A percentile compares a stretch with the other conserved stretches of the same genome.
These are phyloP conservation scores for Ceratobasidium sp. DNA, from an alignment of 1,284 basidiomycete species.

Conservation along the genomic window DNA sequence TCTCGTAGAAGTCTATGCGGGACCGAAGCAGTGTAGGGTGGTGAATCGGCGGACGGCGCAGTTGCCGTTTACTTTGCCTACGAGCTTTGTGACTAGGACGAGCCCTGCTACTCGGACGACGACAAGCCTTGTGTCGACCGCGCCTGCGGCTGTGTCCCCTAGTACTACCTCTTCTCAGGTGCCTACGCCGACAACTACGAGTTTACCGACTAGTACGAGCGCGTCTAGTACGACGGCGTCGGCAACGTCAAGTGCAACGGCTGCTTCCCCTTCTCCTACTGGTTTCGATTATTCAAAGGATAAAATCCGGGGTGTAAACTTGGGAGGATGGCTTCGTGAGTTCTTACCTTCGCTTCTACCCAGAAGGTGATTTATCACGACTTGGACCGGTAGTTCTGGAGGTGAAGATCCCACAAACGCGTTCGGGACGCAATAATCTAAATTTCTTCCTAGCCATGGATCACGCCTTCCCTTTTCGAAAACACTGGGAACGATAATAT, in stretches of 20 bases:
- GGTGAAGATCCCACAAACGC: background rate
- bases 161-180: background rate
- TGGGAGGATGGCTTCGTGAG: conserved; percentile 32
- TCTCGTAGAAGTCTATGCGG: background rate
- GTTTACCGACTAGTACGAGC: background rate
- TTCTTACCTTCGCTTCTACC: background rate
- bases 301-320: conserved; percentile 30
- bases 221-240: background rate
- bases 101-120: background rate
- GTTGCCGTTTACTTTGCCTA: background rate
- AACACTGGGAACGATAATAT: conserved; percentile 69
- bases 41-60: conserved; percentile 15
- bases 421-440: background rate
- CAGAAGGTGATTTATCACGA: background rate
- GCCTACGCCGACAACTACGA: background rate
- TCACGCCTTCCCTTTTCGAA: conserved; percentile 76
- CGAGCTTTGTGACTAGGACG: background rate
- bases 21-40: conserved; percentile 32
- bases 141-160: background rate
- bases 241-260: too few species aligned
- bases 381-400: background rate
- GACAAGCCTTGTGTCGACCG: background rate
- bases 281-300: conserved; percentile 24
- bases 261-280: conserved; percentile 8
- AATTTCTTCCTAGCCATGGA: conserved; percentile 67